Evolutionary conservation across 495 filamentous ascomycete genomes (phyloP).

Genomic region (Aspergillus asperescens): DNA sequence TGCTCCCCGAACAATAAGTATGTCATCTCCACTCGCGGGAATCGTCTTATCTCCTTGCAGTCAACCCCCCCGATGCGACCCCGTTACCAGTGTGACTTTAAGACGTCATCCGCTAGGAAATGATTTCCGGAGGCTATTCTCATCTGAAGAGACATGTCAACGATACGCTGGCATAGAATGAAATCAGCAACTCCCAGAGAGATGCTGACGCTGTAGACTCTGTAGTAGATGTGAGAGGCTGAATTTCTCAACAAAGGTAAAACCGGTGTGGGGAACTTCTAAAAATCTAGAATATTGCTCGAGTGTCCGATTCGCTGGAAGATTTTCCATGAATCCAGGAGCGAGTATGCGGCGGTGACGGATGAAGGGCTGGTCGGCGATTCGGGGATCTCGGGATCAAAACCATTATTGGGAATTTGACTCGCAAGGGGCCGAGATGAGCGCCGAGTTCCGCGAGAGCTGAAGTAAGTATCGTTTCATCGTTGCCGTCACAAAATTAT

Average conservation of each 20-base stretch:
- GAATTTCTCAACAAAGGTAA: no score
- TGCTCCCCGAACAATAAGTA: not conserved
- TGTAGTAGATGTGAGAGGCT: no score
- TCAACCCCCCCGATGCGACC: not conserved
- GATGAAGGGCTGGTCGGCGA: constrained; percentile 17
- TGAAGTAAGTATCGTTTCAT: not conserved
- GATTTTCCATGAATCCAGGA: not conserved
- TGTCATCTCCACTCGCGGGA: not conserved
- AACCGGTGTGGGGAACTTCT: no score
- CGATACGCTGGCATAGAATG: no score
- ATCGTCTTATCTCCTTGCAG: not conserved
- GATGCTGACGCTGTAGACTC: no score
- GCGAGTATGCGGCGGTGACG: not conserved
- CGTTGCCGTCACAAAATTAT: not conserved
- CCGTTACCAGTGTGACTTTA: not conserved
- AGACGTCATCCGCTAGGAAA: no score
- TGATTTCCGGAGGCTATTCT: no score
- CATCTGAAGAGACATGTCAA: no score
- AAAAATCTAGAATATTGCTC: not conserved
- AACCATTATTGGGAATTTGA: not conserved
- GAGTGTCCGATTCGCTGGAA: not conserved
- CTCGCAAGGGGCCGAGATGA: not conserved
- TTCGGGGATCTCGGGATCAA: constrained; percentile 20
- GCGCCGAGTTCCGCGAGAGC: not conserved
- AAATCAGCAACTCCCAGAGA: no score